Conservation (phyloP, 164 flowering plant genomes). For the Umbilicus rupestris region DNA sequence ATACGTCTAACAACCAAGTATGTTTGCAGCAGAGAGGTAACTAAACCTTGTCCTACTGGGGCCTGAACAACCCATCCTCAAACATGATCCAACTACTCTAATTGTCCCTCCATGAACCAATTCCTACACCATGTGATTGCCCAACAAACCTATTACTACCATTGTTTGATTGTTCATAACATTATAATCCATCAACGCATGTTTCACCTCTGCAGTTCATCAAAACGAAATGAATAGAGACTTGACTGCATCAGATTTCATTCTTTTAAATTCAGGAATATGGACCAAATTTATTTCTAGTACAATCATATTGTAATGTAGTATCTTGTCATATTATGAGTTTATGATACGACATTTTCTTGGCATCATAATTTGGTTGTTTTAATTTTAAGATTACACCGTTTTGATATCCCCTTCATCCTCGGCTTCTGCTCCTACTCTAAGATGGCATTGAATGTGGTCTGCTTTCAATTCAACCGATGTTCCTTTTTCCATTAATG, state of each 20-base stretch:
- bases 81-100: background rate
- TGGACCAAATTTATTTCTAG: too few species aligned
- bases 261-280: too few species aligned
- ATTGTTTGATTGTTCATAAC: background rate
- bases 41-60: background rate
- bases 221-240: too few species aligned
- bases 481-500: background rate
- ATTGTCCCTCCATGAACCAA: background rate
- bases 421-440: background rate
- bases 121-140: background rate
- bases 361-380: background rate
- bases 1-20: background rate
- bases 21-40: background rate
- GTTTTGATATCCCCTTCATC: too few species aligned
- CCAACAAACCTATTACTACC: background rate
- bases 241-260: too few species aligned
- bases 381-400: background rate
- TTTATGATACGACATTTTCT: too few species aligned
- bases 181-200: background rate
- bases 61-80: background rate
- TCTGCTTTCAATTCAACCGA: background rate
- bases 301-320: too few species aligned
- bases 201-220: too few species aligned
- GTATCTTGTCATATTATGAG: too few species aligned
- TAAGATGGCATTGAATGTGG: background rate